Evolutionary conservation across 257 asterid species (phyloP).

Genomic region (Voacanga thouarsii): DNA sequence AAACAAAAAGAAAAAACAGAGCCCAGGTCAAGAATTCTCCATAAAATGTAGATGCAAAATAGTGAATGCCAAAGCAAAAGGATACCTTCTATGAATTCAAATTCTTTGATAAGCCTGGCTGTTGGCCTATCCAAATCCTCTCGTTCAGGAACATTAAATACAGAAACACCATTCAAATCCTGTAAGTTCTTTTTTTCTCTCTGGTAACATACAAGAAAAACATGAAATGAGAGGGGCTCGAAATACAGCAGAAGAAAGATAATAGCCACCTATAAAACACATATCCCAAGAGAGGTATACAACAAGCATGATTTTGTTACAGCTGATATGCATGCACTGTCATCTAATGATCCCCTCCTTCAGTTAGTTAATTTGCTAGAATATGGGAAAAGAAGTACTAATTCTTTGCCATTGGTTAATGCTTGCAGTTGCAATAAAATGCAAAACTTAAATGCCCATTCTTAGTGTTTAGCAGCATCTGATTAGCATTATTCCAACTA

Average conservation of each 20-base stretch:
- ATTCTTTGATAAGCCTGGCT: conserved; percentile 91
- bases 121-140: conserved; percentile 91
- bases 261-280: neutral
- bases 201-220: conserved; percentile 42
- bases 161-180: conserved; percentile 80
- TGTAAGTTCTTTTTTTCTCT: conserved; percentile 92
- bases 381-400: neutral
- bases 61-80: neutral
- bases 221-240: conserved; percentile 17
- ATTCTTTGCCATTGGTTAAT: neutral
- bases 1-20: neutral
- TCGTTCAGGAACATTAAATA: conserved; percentile 82
- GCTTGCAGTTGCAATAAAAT: neutral
- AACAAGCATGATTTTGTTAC: neutral
- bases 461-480: neutral
- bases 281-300: neutral
- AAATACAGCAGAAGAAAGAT: neutral
- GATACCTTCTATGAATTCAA: conserved; percentile 69
- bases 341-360: neutral
- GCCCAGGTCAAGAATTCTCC: neutral
- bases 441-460: neutral
- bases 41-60: neutral
- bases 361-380: neutral
- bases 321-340: neutral
- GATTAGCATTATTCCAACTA: neutral